phyloP scores from a whole-genome alignment of 768 basidiomycete genomes.

The Boletus rubescentipes region DNA sequence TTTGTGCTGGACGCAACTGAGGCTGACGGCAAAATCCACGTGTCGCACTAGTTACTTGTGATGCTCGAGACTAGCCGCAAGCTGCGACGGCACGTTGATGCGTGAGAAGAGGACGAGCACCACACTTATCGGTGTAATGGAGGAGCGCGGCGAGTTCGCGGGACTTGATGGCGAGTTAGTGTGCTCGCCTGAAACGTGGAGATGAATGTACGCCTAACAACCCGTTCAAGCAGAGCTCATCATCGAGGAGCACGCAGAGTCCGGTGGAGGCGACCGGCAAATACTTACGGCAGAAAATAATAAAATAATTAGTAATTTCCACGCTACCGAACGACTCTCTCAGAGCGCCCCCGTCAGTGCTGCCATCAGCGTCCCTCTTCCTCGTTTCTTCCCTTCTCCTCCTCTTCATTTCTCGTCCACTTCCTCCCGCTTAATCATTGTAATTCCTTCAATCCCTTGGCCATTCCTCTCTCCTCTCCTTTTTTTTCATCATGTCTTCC shows the following conservation, averaged over 20 bases:
- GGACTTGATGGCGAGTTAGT: too few species aligned
- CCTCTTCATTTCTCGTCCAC: slow-evolving; percentile 28
- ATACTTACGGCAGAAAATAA: slow-evolving; percentile 20
- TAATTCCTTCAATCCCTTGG: slow-evolving; percentile 21
- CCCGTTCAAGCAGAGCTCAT: neutral
- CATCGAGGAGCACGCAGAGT: neutral
- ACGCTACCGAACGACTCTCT: slow-evolving; percentile 31
- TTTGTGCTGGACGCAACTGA: too few species aligned
- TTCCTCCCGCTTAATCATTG: slow-evolving; percentile 21
- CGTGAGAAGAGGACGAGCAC: too few species aligned
- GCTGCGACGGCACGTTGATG: too few species aligned
- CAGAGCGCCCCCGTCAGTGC: slow-evolving; percentile 10
- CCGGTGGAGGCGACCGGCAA: slow-evolving; percentile 13
- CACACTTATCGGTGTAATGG: too few species aligned
- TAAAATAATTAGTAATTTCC: slow-evolving; percentile 29
- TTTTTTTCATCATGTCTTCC: slow-evolving; percentile 37
- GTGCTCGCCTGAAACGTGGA: too few species aligned
- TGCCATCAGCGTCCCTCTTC: slow-evolving; percentile 26
- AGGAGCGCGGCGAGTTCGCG: too few species aligned
- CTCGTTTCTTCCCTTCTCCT: slow-evolving; percentile 34
- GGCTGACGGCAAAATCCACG: too few species aligned
- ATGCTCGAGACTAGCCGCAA: too few species aligned
- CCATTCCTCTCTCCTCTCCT: slow-evolving; percentile 13
- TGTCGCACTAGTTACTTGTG: too few species aligned
- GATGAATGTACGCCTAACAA: too few species aligned